These are phyloP conservation scores for Streptanthus diversifolius DNA, from an alignment of 345 rosid species.

Conservation along the genomic window DNA sequence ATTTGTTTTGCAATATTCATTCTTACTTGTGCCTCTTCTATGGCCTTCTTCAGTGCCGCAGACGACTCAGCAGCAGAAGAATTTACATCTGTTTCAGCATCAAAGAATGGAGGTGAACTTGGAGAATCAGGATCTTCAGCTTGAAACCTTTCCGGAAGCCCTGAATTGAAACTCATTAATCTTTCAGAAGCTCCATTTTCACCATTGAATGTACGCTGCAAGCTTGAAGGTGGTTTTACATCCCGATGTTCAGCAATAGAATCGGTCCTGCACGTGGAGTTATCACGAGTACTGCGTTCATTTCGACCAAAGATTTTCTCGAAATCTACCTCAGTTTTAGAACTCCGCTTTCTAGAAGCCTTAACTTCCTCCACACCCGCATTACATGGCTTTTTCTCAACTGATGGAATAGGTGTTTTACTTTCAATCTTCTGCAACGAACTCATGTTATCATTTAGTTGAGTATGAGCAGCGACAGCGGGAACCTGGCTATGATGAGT, in stretches of 20 bases:
- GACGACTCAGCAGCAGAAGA: constrained; percentile 86
- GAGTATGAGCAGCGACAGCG: constrained; percentile 20
- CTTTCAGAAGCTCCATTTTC: constrained; percentile 26
- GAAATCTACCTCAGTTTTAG: constrained; percentile 25
- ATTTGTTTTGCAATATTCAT: constrained; percentile 70
- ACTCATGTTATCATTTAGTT: neutral
- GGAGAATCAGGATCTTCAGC: constrained; percentile 38
- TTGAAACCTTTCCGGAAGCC: constrained; percentile 36
- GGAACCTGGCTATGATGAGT: constrained; percentile 43
- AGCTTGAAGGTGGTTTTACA: constrained; percentile 36
- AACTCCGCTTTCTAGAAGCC: constrained; percentile 24
- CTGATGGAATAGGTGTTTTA: constrained; percentile 29
- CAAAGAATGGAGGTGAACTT: constrained; percentile 57
- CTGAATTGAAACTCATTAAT: constrained; percentile 30
- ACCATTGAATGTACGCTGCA: constrained; percentile 20
- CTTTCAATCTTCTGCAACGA: constrained; percentile 15
- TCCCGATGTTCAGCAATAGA: constrained; percentile 25
- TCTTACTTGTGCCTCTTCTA: constrained; percentile 80
- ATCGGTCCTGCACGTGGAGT: constrained; percentile 34
- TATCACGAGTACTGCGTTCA: constrained; percentile 24
- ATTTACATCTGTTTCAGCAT: constrained; percentile 65
- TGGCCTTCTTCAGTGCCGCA: constrained; percentile 80
- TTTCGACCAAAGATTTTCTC: constrained; percentile 20
- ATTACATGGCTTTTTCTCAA: constrained; percentile 26
- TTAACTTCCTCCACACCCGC: constrained; percentile 30